Evolutionary conservation across 371 early-diverging fungal genomes (phyloP).

Genomic region (Furculomyces boomerangus): DNA sequence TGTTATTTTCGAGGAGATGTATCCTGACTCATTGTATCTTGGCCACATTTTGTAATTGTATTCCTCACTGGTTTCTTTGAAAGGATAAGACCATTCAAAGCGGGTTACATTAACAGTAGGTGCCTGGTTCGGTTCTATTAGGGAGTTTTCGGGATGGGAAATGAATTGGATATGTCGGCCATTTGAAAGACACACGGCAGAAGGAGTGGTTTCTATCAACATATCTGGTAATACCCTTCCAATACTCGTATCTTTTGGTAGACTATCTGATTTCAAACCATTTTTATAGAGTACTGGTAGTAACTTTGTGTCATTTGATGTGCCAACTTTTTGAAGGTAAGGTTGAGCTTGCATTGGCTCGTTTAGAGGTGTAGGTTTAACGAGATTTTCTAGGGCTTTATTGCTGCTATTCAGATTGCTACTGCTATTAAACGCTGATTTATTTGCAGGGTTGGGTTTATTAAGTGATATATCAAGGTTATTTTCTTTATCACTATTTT

Average conservation of each 20-base stretch:
- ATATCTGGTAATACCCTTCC: neutral
- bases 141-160: conserved; percentile 9
- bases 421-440: no score
- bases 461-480: no score
- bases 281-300: neutral
- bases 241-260: neutral
- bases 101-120: conserved; percentile 43
- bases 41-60: conserved; percentile 80
- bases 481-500: no score
- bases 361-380: no score
- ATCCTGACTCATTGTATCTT: conserved; percentile 42
- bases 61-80: conserved; percentile 29
- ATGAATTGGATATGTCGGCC: conserved; percentile 20
- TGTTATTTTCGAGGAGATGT: conserved; percentile 29
- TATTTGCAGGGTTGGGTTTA: no score
- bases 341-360: no score
- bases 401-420: no score
- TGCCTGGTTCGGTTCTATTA: conserved; percentile 3
- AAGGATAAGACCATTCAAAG: conserved; percentile 54
- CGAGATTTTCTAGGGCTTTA: no score
- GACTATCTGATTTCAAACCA: neutral
- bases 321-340: no score
- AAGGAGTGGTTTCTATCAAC: neutral
- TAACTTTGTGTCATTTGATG: no score
- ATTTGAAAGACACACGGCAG: conserved; percentile 19